Evolutionary conservation across 768 basidiomycete species (phyloP).

Genomic region (Multifurca ochricompacta): DNA sequence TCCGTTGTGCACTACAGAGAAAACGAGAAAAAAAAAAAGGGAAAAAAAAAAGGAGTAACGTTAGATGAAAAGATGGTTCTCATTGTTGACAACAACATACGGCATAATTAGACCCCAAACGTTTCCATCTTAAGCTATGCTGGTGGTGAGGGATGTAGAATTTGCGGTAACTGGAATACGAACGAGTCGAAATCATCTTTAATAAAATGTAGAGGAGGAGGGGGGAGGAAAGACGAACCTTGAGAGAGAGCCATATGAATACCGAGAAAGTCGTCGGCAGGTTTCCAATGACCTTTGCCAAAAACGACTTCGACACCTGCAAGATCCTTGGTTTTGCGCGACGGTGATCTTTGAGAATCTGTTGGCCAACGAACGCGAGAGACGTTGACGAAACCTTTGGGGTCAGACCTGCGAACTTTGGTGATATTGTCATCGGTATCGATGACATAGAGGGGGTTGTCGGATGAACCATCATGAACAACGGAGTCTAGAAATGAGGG

Average conservation of each 20-base stretch:
- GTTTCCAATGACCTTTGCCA: constrained; percentile 48
- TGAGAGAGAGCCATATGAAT: constrained; percentile 35
- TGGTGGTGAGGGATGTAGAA: constrained; percentile 62
- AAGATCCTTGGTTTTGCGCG: constrained; percentile 44
- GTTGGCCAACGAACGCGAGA: constrained; percentile 64
- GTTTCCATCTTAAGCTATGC: constrained; percentile 64
- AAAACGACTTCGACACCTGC: constrained; percentile 53
- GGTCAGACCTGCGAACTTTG: constrained; percentile 49
- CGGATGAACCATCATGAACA: constrained; percentile 44
- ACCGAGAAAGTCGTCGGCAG: constrained; percentile 50
- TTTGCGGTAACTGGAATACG: constrained; percentile 38
- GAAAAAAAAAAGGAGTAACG: neutral
- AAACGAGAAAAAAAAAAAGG: too few relatives aligned
- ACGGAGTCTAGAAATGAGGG: constrained; percentile 60
- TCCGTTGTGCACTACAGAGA: constrained; percentile 58
- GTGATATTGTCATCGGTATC: constrained; percentile 54
- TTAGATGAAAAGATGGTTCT: neutral
- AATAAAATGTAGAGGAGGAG: neutral
- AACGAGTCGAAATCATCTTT: constrained; percentile 23
- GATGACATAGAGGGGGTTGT: constrained; percentile 52
- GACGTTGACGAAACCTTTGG: constrained; percentile 42
- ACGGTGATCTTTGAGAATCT: constrained; percentile 23
- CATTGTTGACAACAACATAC: constrained; percentile 26
- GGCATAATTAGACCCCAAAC: constrained; percentile 37
- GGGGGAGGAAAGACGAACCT: constrained; percentile 37